phyloP scores from a whole-genome alignment of 2,329 filamentous ascomycete species.

The Epicoccum nigrum region DNA sequence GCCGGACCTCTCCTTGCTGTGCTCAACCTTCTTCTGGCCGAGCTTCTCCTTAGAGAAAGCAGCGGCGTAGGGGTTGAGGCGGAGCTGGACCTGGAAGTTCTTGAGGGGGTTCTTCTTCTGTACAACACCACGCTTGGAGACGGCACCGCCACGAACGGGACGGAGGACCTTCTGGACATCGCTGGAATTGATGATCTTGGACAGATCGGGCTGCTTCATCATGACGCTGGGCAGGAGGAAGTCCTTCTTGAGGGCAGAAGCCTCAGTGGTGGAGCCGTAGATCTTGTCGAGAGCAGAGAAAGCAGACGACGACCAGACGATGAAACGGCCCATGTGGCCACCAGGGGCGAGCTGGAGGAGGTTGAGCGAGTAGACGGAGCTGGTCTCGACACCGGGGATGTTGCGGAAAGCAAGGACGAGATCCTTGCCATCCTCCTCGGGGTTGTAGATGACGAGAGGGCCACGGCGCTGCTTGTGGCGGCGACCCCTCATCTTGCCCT shows the following conservation, averaged over 20 bases:
- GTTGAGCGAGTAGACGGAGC: constrained; percentile 91
- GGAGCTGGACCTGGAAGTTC: constrained; percentile 98
- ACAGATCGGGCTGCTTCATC: constrained; percentile 92
- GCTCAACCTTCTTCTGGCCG: constrained; percentile 70
- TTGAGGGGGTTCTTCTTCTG: constrained; percentile 99
- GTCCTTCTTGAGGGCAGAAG: constrained; percentile 96
- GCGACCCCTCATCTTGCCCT: constrained; percentile 97
- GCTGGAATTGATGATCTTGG: constrained; percentile 98
- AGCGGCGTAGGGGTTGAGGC: constrained; percentile 96
- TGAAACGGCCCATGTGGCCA: constrained; percentile 98
- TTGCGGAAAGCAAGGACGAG: constrained; percentile 96
- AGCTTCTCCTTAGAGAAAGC: constrained; percentile 87
- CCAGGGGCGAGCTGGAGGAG: constrained; percentile 98
- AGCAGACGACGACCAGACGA: constrained; percentile 97
- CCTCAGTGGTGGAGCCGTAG: constrained; percentile 90
- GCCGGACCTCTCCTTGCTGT: constrained; percentile 63
- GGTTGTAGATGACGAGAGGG: constrained; percentile 96
- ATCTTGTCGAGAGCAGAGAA: constrained; percentile 96
- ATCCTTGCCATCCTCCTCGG: constrained; percentile 92
- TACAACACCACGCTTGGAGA: constrained; percentile 86
- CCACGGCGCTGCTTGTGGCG: constrained; percentile 97
- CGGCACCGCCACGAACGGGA: constrained; percentile 85
- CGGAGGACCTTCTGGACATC: constrained; percentile 97
- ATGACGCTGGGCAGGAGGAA: constrained; percentile 94
- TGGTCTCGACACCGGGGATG: constrained; percentile 97